phyloP scores from a whole-genome alignment of 352 stramenopile genomes.

The Globisporangium ultimum region DNA sequence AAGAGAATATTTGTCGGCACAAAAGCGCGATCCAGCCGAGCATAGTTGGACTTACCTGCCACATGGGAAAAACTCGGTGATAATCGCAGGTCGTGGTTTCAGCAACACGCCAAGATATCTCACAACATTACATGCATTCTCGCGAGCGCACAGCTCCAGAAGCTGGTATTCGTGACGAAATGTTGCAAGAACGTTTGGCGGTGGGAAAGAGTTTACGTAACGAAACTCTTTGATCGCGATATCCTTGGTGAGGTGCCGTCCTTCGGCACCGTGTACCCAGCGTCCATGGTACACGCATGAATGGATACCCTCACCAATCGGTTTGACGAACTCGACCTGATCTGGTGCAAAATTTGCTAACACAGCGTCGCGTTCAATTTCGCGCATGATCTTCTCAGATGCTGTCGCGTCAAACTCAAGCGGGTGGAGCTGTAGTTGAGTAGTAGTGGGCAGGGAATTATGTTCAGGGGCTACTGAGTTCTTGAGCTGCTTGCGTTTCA shows the following conservation, averaged over 20 bases:
- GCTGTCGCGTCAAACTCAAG: constrained; percentile 1
- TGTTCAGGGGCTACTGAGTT: constrained; percentile 22
- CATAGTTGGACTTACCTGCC: constrained; percentile 20
- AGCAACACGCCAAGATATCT: constrained; percentile 27
- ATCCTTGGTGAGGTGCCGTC: background rate
- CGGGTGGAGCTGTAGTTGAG: background rate
- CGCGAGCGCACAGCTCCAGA: constrained; percentile 14
- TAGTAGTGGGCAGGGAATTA: background rate
- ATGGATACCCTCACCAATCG: constrained; percentile 30
- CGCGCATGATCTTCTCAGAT: constrained; percentile 16
- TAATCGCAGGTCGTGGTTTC: constrained; percentile 21
- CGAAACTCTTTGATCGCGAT: constrained; percentile 41
- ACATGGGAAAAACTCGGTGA: constrained; percentile 28
- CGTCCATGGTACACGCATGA: constrained; percentile 24
- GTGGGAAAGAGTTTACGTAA: constrained; percentile 23
- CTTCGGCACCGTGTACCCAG: constrained; percentile 3
- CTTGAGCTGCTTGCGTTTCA: constrained; percentile 43
- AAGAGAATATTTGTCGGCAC: background rate
- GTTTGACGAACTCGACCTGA: constrained; percentile 15
- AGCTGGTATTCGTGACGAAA: constrained; percentile 35
- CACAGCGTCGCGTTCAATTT: constrained; percentile 16
- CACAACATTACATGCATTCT: constrained; percentile 16
- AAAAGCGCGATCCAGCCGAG: background rate
- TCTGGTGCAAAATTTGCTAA: constrained; percentile 10
- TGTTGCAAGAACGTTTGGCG: constrained; percentile 27